phyloP scores from a whole-genome alignment of 192 early-diverging fungal genomes.

The Phycomyces blakesleeanus region DNA sequence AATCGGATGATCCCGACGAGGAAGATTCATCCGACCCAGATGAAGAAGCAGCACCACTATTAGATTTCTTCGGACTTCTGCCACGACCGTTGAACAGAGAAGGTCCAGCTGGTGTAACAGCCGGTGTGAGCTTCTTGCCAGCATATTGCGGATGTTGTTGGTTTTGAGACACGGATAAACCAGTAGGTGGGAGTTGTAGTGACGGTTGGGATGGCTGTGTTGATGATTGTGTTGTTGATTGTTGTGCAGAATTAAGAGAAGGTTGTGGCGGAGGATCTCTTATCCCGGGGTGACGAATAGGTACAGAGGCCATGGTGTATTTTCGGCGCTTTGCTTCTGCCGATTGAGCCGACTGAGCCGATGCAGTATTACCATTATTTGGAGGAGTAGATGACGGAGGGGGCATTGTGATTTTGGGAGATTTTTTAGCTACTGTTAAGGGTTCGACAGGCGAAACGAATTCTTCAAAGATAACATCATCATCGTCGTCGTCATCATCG shows the following conservation, averaged over 20 bases:
- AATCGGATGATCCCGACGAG: not conserved
- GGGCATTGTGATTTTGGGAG: too few relatives aligned
- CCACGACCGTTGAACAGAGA: not conserved
- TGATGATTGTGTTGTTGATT: constrained; percentile 1
- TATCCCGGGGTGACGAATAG: constrained; percentile 18
- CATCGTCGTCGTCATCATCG: constrained; percentile 4
- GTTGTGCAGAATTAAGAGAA: not conserved
- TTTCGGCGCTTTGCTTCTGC: constrained; percentile 10
- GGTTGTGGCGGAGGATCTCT: not conserved
- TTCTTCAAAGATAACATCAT: constrained; percentile 24
- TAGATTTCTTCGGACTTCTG: not conserved
- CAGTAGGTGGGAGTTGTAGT: not conserved
- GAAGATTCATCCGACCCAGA: constrained; percentile 6
- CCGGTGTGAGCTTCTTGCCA: constrained; percentile 5
- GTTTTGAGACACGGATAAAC: not conserved
- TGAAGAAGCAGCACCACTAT: not conserved
- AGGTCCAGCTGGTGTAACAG: not conserved
- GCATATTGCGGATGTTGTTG: not conserved
- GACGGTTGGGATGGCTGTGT: not conserved
- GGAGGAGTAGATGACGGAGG: not conserved
- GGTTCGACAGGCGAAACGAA: not conserved
- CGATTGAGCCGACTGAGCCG: not conserved
- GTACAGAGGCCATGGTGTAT: constrained; percentile 23
- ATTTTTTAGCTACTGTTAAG: not conserved
- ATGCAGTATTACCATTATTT: not conserved